Conservation (phyloP, 352 stramenopile species). For the Phytophthora capsici region DNA sequence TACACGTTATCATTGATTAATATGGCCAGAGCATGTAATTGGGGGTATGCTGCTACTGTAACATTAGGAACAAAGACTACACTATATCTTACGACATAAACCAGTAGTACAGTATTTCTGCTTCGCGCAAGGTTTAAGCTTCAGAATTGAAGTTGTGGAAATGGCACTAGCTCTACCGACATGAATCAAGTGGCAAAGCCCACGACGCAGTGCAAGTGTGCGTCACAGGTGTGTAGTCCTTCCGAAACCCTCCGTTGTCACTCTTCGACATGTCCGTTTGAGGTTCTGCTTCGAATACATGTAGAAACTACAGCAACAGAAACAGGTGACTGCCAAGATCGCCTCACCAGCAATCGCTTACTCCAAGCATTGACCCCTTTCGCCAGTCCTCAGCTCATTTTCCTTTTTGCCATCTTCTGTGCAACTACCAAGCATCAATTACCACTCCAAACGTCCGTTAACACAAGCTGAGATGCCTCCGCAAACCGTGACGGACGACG, state of each 20-base stretch:
- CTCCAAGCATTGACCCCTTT: neutral
- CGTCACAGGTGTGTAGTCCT: no score
- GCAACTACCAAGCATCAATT: conserved; percentile 1
- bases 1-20: no score
- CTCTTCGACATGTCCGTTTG: conserved; percentile 24
- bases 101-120: no score
- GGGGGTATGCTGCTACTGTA: no score
- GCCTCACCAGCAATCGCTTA: conserved; percentile 6
- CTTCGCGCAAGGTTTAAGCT: conserved; percentile 21
- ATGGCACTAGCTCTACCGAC: neutral
- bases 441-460: neutral
- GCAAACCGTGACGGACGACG: conserved; percentile 25
- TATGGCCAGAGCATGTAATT: no score
- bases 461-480: conserved; percentile 25
- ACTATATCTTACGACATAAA: no score
- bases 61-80: no score
- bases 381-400: conserved; percentile 10
- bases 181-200: neutral
- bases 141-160: conserved; percentile 32
- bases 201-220: no score
- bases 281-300: conserved; percentile 12
- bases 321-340: neutral
- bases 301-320: neutral
- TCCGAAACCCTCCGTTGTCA: neutral
- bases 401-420: conserved; percentile 17